These are phyloP conservation scores for Lichtheimia corymbifera DNA, from an alignment of 371 early-diverging fungal species.

Conservation along the genomic window DNA sequence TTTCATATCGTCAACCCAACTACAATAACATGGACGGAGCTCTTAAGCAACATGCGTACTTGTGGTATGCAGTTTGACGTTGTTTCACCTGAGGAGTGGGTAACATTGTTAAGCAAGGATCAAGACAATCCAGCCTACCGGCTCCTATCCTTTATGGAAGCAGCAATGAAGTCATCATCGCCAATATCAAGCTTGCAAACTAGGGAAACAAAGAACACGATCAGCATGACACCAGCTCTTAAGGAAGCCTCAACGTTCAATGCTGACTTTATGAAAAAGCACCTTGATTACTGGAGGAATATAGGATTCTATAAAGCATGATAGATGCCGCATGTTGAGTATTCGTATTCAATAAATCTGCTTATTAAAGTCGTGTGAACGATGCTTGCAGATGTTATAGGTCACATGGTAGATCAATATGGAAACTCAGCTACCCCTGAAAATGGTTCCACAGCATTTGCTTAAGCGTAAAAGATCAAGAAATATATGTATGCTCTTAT, in stretches of 20 bases:
- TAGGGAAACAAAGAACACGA: conserved; percentile 5
- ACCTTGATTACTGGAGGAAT: conserved; percentile 14
- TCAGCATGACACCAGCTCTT: neutral
- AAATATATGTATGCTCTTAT: no score
- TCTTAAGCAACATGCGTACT: conserved; percentile 21
- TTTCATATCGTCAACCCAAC: conserved; percentile 45
- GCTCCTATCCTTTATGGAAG: conserved; percentile 28
- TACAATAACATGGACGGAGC: conserved; percentile 19
- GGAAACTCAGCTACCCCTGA: no score
- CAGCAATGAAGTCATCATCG: neutral
- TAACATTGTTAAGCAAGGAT: conserved; percentile 23
- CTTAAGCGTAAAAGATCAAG: no score
- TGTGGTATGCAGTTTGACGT: conserved; percentile 33
- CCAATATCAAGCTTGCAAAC: neutral
- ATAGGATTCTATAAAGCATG: conserved; percentile 2
- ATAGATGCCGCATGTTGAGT: no score
- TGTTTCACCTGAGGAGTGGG: conserved; percentile 29
- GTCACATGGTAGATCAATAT: no score
- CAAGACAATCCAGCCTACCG: conserved; percentile 35
- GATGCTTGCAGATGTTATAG: no score
- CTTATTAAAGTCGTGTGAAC: no score
- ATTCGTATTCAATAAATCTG: no score
- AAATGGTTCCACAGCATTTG: no score
- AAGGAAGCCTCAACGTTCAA: conserved; percentile 8
- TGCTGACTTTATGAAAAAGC: conserved; percentile 8